These are phyloP conservation scores for Fusarium beomiforme DNA, from an alignment of 2,329 filamentous ascomycete species.

Conservation along the genomic window DNA sequence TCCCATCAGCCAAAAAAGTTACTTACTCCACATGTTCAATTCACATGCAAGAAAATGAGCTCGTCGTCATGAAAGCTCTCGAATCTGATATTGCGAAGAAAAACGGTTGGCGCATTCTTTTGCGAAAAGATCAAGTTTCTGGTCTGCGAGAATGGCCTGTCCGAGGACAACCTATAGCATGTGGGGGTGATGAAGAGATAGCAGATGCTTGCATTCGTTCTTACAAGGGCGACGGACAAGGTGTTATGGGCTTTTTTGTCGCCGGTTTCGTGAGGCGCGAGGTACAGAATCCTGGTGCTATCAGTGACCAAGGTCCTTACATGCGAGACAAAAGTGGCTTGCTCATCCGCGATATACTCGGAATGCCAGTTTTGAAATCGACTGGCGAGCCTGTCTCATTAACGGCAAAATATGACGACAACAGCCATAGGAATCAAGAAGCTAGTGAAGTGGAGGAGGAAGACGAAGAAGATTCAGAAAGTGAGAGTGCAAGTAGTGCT, in stretches of 20 bases:
- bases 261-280: conserved; percentile 75
- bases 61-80: conserved; percentile 79
- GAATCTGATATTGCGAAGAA: conserved; percentile 71
- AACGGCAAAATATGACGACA: conserved; percentile 33
- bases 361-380: conserved; percentile 51
- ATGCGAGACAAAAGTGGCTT: conserved; percentile 65
- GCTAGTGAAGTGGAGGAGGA: conserved; percentile 5
- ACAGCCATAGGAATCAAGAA: conserved; percentile 33
- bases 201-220: conserved; percentile 84
- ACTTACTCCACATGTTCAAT: conserved; percentile 96
- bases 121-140: conserved; percentile 75
- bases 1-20: conserved; percentile 78
- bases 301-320: conserved; percentile 58
- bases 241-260: conserved; percentile 96
- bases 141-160: conserved; percentile 82
- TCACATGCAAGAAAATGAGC: conserved; percentile 88
- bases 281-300: conserved; percentile 26
- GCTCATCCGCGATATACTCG: conserved; percentile 56
- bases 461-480: conserved; percentile 4
- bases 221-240: conserved; percentile 81
- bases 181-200: conserved; percentile 60
- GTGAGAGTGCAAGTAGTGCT: conserved; percentile 8
- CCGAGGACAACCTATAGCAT: conserved; percentile 64
- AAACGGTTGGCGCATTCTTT: conserved; percentile 81
- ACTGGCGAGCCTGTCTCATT: conserved; percentile 48